phyloP scores from a whole-genome alignment of 768 basidiomycete species.

The Boletus rex-veris region DNA sequence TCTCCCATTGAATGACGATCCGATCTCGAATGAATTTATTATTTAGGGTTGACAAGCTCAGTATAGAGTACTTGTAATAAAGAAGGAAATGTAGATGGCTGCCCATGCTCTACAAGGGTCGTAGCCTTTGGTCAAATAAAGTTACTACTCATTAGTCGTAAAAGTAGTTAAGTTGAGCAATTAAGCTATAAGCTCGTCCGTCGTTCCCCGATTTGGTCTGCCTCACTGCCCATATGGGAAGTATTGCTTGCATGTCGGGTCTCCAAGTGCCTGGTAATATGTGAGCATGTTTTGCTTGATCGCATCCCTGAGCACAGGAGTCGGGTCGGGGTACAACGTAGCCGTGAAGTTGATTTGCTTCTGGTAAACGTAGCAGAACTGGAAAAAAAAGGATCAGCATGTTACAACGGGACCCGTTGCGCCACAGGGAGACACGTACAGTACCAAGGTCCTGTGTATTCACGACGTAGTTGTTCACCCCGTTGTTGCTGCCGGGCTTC shows the following conservation, averaged over 20 bases:
- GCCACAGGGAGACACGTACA: constrained; percentile 4
- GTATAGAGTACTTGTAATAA: no score
- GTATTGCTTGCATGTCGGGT: no score
- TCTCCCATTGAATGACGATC: not conserved
- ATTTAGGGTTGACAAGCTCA: not conserved
- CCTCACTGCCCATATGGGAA: no score
- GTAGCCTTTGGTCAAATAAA: no score
- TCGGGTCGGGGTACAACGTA: constrained; percentile 20
- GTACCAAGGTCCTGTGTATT: constrained; percentile 6
- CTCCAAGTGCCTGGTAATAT: no score
- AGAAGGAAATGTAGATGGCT: no score
- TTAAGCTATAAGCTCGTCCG: no score
- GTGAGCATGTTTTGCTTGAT: no score
- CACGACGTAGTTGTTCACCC: constrained; percentile 9
- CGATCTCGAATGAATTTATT: not conserved
- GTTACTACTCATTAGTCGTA: no score
- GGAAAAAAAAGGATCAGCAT: not conserved
- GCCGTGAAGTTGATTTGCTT: constrained; percentile 13
- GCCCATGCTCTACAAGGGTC: no score
- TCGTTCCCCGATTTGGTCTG: no score
- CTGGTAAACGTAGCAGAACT: constrained; percentile 18
- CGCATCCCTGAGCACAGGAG: not conserved
- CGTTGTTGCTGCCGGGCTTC: constrained; percentile 14
- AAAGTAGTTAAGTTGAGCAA: no score
- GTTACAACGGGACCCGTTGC: not conserved